Percentiles rank a stretch among this genome's conserved stretches.
Conservation (phyloP, 2,329 filamentous ascomycete species). For the Coniochaeta sp. region DNA sequence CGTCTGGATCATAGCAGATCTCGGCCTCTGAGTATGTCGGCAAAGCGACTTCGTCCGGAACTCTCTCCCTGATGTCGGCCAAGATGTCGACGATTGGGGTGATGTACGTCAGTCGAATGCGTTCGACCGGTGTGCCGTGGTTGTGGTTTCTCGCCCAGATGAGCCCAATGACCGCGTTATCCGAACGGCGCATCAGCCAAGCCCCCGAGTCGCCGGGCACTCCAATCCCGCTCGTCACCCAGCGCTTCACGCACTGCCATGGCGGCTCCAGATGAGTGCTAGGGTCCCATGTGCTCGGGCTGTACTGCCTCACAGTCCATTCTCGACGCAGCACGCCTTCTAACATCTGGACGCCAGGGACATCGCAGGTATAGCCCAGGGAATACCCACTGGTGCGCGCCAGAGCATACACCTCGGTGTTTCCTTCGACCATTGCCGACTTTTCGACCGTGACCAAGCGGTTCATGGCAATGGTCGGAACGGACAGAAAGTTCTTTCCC, state of each 20-base stretch:
- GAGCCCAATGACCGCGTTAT: constrained; percentile 8
- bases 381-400: constrained; percentile 12
- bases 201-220: constrained; percentile 12
- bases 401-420: constrained; percentile 12
- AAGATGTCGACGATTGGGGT: constrained; percentile 12
- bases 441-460: neutral
- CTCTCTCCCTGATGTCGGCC: constrained; percentile 6
- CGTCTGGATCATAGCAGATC: neutral
- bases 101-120: constrained; percentile 10
- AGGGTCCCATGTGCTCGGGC: neutral
- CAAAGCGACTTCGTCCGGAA: constrained; percentile 1
- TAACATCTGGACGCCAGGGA: constrained; percentile 9
- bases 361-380: constrained; percentile 10
- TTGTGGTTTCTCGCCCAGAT: constrained; percentile 11
- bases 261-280: neutral
- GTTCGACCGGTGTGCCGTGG: constrained; percentile 3
- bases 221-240: constrained; percentile 11
- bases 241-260: constrained; percentile 4
- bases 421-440: constrained; percentile 6
- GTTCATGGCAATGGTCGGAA: constrained; percentile 5
- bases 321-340: constrained; percentile 5
- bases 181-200: constrained; percentile 10
- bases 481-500: constrained; percentile 6
- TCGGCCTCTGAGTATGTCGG: constrained; percentile 4
- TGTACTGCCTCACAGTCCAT: constrained; percentile 9